phyloP scores from a whole-genome alignment of 768 basidiomycete species.

The Pholiota microspora region DNA sequence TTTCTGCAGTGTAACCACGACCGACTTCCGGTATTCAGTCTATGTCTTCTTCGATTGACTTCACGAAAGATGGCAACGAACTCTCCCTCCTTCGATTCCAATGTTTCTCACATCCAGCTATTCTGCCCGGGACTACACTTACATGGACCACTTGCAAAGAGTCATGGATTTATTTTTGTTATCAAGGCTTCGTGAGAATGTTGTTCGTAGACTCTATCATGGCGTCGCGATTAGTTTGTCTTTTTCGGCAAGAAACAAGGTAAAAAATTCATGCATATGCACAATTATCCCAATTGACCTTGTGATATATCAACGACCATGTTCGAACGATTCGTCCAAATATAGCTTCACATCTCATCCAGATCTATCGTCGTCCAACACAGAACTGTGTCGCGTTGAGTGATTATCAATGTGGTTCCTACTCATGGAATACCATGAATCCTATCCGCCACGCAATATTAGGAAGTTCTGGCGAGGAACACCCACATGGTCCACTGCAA shows the following conservation, averaged over 20 bases:
- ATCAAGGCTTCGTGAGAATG: slow-evolving; percentile 15
- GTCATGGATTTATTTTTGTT: slow-evolving; percentile 22
- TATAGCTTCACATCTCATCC: slow-evolving; percentile 5
- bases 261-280: slow-evolving; percentile 9
- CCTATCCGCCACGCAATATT: slow-evolving; percentile 10
- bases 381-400: slow-evolving; percentile 7
- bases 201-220: background rate
- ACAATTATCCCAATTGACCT: slow-evolving; percentile 12
- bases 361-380: slow-evolving; percentile 4
- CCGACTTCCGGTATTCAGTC: background rate
- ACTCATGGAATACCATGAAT: slow-evolving; percentile 12
- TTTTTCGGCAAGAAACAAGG: background rate
- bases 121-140: background rate
- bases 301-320: slow-evolving; percentile 6
- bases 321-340: background rate
- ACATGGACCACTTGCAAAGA: background rate
- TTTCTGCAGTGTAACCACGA: background rate
- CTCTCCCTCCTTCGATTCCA: background rate
- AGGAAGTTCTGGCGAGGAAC: slow-evolving; percentile 8
- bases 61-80: background rate
- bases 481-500: slow-evolving; percentile 14
- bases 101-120: background rate
- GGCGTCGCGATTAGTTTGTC: background rate
- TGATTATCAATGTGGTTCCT: slow-evolving; percentile 11
- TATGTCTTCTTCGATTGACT: background rate